Evolutionary conservation across 306 rosid species (phyloP), one percentile per base, ranked within the genome.

Genomic region (Vigna mungo): DNA sequence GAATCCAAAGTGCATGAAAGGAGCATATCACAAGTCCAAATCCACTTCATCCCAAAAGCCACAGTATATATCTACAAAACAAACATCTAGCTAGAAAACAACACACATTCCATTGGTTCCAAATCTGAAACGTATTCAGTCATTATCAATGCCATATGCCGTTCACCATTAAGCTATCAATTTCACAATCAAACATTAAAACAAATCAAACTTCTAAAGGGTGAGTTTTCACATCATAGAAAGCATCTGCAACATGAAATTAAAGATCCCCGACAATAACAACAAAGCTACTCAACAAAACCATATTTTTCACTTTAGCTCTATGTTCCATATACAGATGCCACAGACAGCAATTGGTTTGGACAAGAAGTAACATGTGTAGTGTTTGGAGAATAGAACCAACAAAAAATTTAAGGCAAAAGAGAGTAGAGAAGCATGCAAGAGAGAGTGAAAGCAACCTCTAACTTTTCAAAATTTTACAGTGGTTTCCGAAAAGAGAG

Each of bases 51-150:
- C 68, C 11, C 36, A 67, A 43, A 55, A 54, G 68, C 36, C 56
- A 66, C 2, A 41, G 48, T 16, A 54, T 25, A 25, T 25, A 25
- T 27, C 75, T 55, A 54, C 17, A 39, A 66, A 77, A 67, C 49
- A 67, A 30, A 43, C 62, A 43, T 68, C 15, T 8, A 9, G 37
- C 56, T 16, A 32, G 5, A 66, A 39, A 54, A 56, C 13, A 17
- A 78, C 32, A 44, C 69, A 68, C 48, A 68, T 56, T 46, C 14
- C 81, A 78, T 55, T 55, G 71, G 69, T 68, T 77, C n/a, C 81
- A 77, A 53, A 18, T 59, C 59, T 69, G 20, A 47, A 61, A 34
- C 63, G 9, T 34, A 70, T 34, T 59, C 23, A 48, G 65, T 60
- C 82, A 21, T 47, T 71, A 7, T 79, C 82, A 71, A 36, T 79